phyloP scores from a whole-genome alignment of 2,329 filamentous ascomycete species.

The Didymella keratinophila region DNA sequence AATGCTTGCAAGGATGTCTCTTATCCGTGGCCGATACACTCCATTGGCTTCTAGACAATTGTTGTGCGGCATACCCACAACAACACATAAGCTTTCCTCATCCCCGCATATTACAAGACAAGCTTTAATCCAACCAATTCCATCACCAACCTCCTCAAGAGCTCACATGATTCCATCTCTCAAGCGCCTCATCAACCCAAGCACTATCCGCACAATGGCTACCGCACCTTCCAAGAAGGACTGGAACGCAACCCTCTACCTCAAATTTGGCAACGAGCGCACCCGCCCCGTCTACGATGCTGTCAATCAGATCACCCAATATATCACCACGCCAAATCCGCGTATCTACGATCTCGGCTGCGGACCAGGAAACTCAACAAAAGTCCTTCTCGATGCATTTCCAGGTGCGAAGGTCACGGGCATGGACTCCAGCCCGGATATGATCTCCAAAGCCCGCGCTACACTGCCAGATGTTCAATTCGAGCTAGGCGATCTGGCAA shows the following conservation, averaged over 20 bases:
- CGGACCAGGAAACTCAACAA: conserved; percentile 67
- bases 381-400: conserved; percentile 58
- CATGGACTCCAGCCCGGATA: conserved; percentile 64
- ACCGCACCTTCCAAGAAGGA: conserved; percentile 39
- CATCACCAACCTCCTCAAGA: neutral
- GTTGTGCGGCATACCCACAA: neutral
- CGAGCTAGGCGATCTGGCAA: conserved; percentile 55
- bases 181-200: neutral
- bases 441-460: conserved; percentile 61
- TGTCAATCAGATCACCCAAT: conserved; percentile 56
- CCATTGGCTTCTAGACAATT: neutral
- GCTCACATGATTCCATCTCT: neutral
- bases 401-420: conserved; percentile 59
- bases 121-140: neutral
- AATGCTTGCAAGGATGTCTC: neutral
- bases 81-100: conserved; percentile 5
- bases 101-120: neutral
- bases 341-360: conserved; percentile 66
- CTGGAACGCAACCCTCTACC: conserved; percentile 66
- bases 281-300: conserved; percentile 64
- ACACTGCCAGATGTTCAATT: conserved; percentile 55
- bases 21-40: conserved; percentile 11
- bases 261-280: conserved; percentile 63
- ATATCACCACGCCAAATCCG: conserved; percentile 34
- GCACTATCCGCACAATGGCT: conserved; percentile 9